Base-by-base conservation (phyloP, 495 filamentous ascomycete species). In the Xylaria cubensis region DNA sequence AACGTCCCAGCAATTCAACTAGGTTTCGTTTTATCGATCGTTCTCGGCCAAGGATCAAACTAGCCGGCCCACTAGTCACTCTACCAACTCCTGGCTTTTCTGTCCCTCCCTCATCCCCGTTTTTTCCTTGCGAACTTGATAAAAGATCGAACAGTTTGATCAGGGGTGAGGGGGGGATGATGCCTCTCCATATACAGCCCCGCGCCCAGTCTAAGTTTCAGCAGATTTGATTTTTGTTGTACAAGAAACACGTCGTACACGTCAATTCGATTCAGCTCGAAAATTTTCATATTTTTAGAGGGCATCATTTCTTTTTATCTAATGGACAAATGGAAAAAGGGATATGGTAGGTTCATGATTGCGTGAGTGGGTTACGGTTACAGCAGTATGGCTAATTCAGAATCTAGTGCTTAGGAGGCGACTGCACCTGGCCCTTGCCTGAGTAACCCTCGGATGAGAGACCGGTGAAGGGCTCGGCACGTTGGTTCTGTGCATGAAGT, bases 381-480 rank as follows among this genome's bases (percentile, higher is more conserved):
- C 21, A 42, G 64, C n/a, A 42, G 53, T 46, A 24, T 42, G 56
- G 71, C 64, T 42, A 41, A 3, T 42, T 50, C 34, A 55, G 15
- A 44, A 63, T 66, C 74, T 84, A 84, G 72, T 79, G 59, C 75
- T 81, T 84, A 64, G 80, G 76, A 64, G 84, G 82, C 59, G 91
- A 94, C 85, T 98, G 95, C 56, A 97, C 89, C 85, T 91, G 88
- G 73, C 94, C 94, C 82, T 89, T 87, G 82, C 94, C 94, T 72
- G 83, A 84, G 84, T 97, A 97, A 71, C 90, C 90, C 80, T 93
- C 89, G 77, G 90, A 90, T 74, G 92, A 90, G 82, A 96, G 79
- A 85, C 95, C 95, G 74, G 93, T 94, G 82, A 97, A 90, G 59
- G 96, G 94, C 84, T 99, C 94, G 75, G 92, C 90, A 72, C 91